Evolutionary conservation across 2,329 filamentous ascomycete species (phyloP).

Genomic region (Fonsecaea multimorphosa): DNA sequence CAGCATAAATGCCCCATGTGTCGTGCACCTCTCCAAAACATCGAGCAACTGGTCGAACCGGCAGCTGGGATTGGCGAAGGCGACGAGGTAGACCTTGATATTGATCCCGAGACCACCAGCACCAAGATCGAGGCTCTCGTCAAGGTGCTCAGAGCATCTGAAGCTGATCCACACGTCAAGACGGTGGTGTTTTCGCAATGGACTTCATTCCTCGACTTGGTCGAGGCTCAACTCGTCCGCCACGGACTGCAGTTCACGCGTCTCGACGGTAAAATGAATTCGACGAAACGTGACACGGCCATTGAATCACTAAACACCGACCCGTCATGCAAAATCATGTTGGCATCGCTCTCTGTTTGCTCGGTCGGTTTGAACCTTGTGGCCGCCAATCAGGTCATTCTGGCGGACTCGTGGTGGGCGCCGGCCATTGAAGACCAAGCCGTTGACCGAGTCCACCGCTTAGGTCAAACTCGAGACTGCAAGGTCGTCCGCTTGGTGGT

Average conservation of each 20-base stretch:
- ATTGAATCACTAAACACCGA: slow-evolving; percentile 72
- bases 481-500: slow-evolving; percentile 83
- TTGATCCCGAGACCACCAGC: slow-evolving; percentile 70
- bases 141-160: slow-evolving; percentile 73
- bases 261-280: slow-evolving; percentile 80
- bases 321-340: slow-evolving; percentile 72
- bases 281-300: slow-evolving; percentile 71
- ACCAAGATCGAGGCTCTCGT: slow-evolving; percentile 83
- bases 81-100: slow-evolving; percentile 55
- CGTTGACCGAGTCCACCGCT: slow-evolving; percentile 82
- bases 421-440: slow-evolving; percentile 93
- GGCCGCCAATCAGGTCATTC: slow-evolving; percentile 81
- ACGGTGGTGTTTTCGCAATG: slow-evolving; percentile 84
- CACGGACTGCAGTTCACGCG: slow-evolving; percentile 69
- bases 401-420: slow-evolving; percentile 89
- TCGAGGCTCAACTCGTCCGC: slow-evolving; percentile 70
- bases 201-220: slow-evolving; percentile 76
- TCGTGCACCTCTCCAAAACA: slow-evolving; percentile 68
- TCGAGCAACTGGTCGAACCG: slow-evolving; percentile 68
- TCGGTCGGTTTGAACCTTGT: slow-evolving; percentile 86
- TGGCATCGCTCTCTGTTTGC: slow-evolving; percentile 81
- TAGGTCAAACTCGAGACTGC: slow-evolving; percentile 80
- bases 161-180: slow-evolving; percentile 70
- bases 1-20: slow-evolving; percentile 88
- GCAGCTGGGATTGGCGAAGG: slow-evolving; percentile 62